These are phyloP conservation scores for Fusarium caatingaense DNA, from an alignment of 2,329 filamentous ascomycete genomes.

Conservation along the genomic window DNA sequence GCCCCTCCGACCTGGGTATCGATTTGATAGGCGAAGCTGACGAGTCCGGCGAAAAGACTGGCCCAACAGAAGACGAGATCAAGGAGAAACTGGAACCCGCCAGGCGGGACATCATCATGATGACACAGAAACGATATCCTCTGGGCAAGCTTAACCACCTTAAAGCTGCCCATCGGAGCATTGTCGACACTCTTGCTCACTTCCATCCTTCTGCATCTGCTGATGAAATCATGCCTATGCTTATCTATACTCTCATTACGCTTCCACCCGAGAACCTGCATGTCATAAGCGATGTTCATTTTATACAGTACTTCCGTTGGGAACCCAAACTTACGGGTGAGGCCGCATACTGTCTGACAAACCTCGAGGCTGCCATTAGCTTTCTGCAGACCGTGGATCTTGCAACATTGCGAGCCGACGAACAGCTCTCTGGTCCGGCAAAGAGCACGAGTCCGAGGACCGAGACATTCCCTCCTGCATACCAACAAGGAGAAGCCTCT, in stretches of 20 bases:
- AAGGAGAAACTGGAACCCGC: constrained; percentile 78
- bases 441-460: constrained; percentile 65
- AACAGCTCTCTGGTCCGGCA: constrained; percentile 74
- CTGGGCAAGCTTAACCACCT: constrained; percentile 91
- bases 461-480: constrained; percentile 69
- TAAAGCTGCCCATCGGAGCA: constrained; percentile 89
- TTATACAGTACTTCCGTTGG: constrained; percentile 92
- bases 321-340: constrained; percentile 90
- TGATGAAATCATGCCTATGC: constrained; percentile 94
- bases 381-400: constrained; percentile 97
- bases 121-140: constrained; percentile 89
- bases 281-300: constrained; percentile 93
- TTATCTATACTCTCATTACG: constrained; percentile 96
- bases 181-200: constrained; percentile 83
- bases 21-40: constrained; percentile 72
- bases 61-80: constrained; percentile 74
- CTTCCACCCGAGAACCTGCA: constrained; percentile 86
- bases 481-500: constrained; percentile 58
- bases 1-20: constrained; percentile 84
- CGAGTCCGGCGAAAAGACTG: constrained; percentile 66
- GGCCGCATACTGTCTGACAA: constrained; percentile 95
- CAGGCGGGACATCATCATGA: constrained; percentile 74
- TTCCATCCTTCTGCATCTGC: constrained; percentile 86
- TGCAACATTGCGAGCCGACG: constrained; percentile 85
- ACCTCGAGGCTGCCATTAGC: constrained; percentile 91